Evolutionary conservation across 169 alveolate species (phyloP).

Genomic region (Eimeria falciformis): DNA sequence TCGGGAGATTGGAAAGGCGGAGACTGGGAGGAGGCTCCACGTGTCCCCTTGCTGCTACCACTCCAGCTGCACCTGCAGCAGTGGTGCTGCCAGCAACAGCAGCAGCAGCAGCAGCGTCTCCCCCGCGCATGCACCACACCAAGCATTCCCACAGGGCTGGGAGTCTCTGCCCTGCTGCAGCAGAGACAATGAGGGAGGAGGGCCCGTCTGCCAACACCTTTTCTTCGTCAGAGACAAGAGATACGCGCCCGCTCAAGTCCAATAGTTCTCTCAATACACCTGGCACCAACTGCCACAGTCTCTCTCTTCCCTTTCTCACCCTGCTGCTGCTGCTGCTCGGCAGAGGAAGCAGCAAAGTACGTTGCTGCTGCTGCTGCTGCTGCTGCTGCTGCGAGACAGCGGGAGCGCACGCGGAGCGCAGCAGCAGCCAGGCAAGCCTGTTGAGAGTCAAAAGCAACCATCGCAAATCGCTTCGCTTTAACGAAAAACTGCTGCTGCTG

Average conservation of each 20-base stretch:
- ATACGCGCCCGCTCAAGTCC: background rate
- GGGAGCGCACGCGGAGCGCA: slow-evolving; percentile 16
- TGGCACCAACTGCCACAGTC: slow-evolving; percentile 22
- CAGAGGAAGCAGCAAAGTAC: background rate
- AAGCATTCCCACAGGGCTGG: slow-evolving; percentile 1
- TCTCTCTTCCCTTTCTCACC: background rate
- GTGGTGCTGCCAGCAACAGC: slow-evolving; percentile 20
- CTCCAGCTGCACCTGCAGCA: background rate
- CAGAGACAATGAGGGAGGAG: slow-evolving; percentile 16
- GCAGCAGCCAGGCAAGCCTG: slow-evolving; percentile 49
- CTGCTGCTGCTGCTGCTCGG: slow-evolving; percentile 3
- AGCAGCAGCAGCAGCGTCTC: slow-evolving; percentile 43
- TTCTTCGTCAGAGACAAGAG: slow-evolving; percentile 2
- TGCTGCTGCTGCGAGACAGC: slow-evolving; percentile 35
- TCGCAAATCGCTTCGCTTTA: slow-evolving; percentile 48
- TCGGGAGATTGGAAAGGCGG: background rate
- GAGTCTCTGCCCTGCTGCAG: slow-evolving; percentile 20
- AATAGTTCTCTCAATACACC: slow-evolving; percentile 12
- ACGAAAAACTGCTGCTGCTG: background rate
- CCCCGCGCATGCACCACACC: slow-evolving; percentile 35
- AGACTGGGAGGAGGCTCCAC: background rate
- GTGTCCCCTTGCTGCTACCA: background rate
- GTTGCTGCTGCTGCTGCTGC: slow-evolving; percentile 28
- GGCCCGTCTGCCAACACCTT: slow-evolving; percentile 9
- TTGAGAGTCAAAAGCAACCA: slow-evolving; percentile 57